Percentiles rank a stretch among this genome's conserved stretches.
Evolutionary conservation across 106 monocot species (phyloP).

Genomic region (Cymbidium sinense): DNA sequence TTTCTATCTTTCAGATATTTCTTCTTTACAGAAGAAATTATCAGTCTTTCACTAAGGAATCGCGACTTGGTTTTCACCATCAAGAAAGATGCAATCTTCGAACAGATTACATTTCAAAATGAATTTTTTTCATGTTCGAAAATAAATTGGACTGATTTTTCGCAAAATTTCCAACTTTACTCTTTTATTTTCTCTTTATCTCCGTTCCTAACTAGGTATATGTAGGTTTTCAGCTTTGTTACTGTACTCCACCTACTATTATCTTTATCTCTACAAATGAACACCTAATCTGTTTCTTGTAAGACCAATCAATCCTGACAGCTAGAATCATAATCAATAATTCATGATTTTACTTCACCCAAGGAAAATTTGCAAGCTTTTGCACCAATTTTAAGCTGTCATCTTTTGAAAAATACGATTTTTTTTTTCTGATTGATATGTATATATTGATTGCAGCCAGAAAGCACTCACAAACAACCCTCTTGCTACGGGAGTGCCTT

Average conservation of each 20-base stretch:
- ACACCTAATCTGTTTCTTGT: too few relatives aligned
- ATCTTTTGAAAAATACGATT: background rate
- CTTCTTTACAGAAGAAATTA: background rate
- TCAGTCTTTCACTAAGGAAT: background rate
- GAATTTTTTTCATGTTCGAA: background rate
- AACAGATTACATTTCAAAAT: background rate
- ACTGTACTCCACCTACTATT: background rate
- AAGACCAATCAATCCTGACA: too few relatives aligned
- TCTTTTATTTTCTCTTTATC: background rate
- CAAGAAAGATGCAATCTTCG: background rate
- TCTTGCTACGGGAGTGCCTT: slow-evolving; percentile 29
- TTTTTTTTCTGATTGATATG: background rate
- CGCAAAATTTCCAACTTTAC: background rate
- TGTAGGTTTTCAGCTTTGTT: background rate
- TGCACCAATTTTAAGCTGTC: too few relatives aligned
- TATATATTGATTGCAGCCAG: slow-evolving; percentile 19
- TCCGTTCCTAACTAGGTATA: too few relatives aligned
- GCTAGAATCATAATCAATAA: background rate
- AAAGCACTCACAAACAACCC: slow-evolving; percentile 25
- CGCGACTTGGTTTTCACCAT: too few relatives aligned
- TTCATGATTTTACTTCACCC: background rate
- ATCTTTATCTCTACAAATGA: too few relatives aligned
- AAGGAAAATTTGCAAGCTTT: background rate
- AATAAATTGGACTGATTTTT: background rate
- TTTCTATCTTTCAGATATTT: background rate